Evolutionary conservation across 2,329 filamentous ascomycete species (phyloP).

Genomic region (Aspergillus pseudoterreus): DNA sequence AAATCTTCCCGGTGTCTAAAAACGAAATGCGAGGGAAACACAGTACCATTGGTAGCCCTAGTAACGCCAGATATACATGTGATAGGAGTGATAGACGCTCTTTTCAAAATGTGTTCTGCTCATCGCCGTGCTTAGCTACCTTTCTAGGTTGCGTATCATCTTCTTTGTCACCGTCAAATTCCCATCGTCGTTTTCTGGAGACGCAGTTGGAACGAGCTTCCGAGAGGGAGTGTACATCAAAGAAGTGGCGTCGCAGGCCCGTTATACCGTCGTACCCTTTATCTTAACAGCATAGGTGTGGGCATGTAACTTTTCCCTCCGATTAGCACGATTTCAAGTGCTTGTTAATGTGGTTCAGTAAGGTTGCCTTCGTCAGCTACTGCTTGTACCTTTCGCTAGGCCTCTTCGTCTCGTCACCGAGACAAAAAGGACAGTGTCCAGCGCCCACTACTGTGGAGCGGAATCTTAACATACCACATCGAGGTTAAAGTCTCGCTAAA

Average conservation of each 20-base stretch:
- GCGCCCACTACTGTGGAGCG: constrained; percentile 9
- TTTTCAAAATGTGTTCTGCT: too few species aligned
- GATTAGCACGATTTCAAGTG: neutral
- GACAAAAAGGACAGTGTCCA: constrained; percentile 11
- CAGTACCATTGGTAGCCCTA: too few species aligned
- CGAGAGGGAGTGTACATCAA: constrained; percentile 6
- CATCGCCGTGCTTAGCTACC: too few species aligned
- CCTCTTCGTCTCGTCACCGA: constrained; percentile 6
- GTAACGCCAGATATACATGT: too few species aligned
- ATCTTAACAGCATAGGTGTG: constrained; percentile 4
- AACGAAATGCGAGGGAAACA: too few species aligned
- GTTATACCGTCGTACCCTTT: constrained; percentile 1
- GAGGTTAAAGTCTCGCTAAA: constrained; percentile 3
- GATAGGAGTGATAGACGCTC: too few species aligned
- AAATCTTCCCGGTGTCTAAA: too few species aligned
- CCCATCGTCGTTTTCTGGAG: constrained; percentile 5
- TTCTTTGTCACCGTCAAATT: neutral
- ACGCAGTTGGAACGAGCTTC: constrained; percentile 9
- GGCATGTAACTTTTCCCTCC: neutral
- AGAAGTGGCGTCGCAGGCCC: constrained; percentile 6
- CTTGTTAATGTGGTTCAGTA: constrained; percentile 10
- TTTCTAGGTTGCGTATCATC: too few species aligned
- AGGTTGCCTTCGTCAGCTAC: constrained; percentile 8
- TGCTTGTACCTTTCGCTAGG: constrained; percentile 7
- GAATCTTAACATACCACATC: constrained; percentile 11